These are phyloP conservation scores for Starmerella floricola DNA, from an alignment of 805 yeast genomes.

Conservation along the genomic window DNA sequence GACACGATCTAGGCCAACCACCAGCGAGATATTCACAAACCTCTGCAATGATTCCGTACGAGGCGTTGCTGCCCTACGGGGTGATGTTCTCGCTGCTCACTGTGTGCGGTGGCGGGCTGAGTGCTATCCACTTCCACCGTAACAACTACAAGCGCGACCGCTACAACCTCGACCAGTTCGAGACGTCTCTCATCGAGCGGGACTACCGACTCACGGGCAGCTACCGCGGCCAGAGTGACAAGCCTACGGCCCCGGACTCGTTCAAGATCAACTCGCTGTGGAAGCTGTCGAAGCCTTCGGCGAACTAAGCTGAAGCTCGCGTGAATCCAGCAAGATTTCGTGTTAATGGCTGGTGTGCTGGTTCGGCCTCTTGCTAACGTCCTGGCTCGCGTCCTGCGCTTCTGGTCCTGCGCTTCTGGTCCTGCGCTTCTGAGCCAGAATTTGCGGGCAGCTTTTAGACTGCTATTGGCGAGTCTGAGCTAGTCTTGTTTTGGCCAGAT, in stretches of 20 bases:
- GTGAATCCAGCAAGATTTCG: background rate
- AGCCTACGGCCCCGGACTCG: slow-evolving; percentile 58
- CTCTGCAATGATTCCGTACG: slow-evolving; percentile 49
- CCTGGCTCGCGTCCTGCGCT: too few relatives aligned
- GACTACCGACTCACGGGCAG: slow-evolving; percentile 68
- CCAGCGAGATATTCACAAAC: background rate
- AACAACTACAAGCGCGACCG: slow-evolving; percentile 45
- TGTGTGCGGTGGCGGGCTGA: slow-evolving; percentile 43
- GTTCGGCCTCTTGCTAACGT: too few relatives aligned
- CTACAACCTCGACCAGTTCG: slow-evolving; percentile 44
- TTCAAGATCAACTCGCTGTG: slow-evolving; percentile 59
- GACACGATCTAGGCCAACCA: background rate
- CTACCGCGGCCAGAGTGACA: slow-evolving; percentile 53
- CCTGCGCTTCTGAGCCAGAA: too few relatives aligned
- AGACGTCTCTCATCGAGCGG: slow-evolving; percentile 46
- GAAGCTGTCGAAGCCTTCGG: slow-evolving; percentile 25
- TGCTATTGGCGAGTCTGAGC: too few relatives aligned
- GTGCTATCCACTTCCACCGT: slow-evolving; percentile 33
- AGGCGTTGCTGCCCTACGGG: slow-evolving; percentile 52
- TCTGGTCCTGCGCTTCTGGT: too few relatives aligned
- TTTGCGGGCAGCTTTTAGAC: too few relatives aligned
- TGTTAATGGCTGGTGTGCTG: too few relatives aligned
- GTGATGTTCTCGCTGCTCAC: slow-evolving; percentile 42
- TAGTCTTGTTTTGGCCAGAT: too few relatives aligned
- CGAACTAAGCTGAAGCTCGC: slow-evolving; percentile 4